Evolutionary conservation across 257 asterid genomes (phyloP), one percentile per base, ranked within the genome.

Genomic region (Ajuga chamaepitys): DNA sequence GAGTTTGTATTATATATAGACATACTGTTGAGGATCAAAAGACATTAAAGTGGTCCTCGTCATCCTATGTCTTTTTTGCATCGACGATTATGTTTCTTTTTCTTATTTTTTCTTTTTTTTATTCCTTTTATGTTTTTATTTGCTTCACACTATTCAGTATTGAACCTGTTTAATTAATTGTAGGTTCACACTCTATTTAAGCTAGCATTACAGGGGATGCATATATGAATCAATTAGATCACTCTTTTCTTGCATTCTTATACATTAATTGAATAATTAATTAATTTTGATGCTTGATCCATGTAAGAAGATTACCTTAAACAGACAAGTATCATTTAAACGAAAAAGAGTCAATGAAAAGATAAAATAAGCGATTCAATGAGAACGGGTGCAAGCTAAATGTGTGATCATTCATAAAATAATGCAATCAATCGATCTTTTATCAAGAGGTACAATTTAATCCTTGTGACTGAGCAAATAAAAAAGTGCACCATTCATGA

Each of bases 1-100:
- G 73, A 64, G 37, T 60, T 11, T 58, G 32, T 25, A n/a, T 40
- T 71, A 72, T 82, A 67, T 74, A 68, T 67, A 20, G 53, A 32
- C 24, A 28, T 58, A 80, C 74, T 75, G 74, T 73, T 83, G 34
- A 59, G 52, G 84, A 83, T 78, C 75, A 72, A 83, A 74, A 74
- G 71, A 59, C 51, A 76, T 26, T 78, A 82, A 82, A 79, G 87
- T 78, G 75, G 75, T 68, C 82, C 81, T 79, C 77, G 75, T 79
- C 87, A 73, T 74, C 76, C 20, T 30, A 20, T 53, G 67, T 74
- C 86, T 74, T 74, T 80, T 76, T 67, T 71, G 80, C 76, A 59
- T 70, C 71, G 35, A 51, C 68, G 40, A 48, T 80, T 72, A 48
- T 58, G 8, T 37, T 14, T 67, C 62, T 67, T 56, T 34, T 34